Conservation (phyloP, 257 asterid genomes). For the Anisodus acutangulus region DNA sequence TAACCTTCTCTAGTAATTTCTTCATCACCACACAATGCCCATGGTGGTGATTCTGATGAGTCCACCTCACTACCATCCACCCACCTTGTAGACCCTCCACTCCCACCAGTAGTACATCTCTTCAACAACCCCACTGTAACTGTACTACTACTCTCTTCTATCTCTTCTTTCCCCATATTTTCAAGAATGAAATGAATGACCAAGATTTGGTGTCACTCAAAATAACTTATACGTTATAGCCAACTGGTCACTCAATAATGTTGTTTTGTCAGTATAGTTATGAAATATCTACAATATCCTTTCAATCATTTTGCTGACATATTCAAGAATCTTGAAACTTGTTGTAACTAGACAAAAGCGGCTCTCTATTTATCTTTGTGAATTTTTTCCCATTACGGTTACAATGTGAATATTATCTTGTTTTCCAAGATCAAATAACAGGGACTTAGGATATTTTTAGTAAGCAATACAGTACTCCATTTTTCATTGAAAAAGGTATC, state of each 20-base stretch:
- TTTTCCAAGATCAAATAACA: not conserved
- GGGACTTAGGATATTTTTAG: not conserved
- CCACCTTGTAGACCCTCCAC: conserved; percentile 75
- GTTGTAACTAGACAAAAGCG: not conserved
- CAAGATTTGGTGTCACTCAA: not conserved
- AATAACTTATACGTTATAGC: no score
- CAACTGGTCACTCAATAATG: not conserved
- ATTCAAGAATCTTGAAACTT: conserved; percentile 13
- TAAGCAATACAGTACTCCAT: not conserved
- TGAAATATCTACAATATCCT: not conserved
- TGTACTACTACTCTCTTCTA: conserved; percentile 60
- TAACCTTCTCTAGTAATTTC: conserved; percentile 53
- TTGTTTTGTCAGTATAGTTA: not conserved
- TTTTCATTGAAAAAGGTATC: not conserved
- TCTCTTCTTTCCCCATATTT: conserved; percentile 60
- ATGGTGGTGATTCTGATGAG: conserved; percentile 53
- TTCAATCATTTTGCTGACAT: conserved; percentile 33
- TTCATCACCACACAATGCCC: conserved; percentile 51
- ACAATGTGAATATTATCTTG: not conserved
- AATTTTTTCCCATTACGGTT: not conserved
- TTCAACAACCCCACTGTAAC: conserved; percentile 50
- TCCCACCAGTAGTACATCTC: conserved; percentile 48
- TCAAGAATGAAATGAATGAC: conserved; percentile 25
- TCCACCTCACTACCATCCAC: conserved; percentile 98
- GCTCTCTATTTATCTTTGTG: not conserved